Evolutionary conservation across 2,329 filamentous ascomycete species (phyloP).

Genomic region (Malbranchea zuffiana): DNA sequence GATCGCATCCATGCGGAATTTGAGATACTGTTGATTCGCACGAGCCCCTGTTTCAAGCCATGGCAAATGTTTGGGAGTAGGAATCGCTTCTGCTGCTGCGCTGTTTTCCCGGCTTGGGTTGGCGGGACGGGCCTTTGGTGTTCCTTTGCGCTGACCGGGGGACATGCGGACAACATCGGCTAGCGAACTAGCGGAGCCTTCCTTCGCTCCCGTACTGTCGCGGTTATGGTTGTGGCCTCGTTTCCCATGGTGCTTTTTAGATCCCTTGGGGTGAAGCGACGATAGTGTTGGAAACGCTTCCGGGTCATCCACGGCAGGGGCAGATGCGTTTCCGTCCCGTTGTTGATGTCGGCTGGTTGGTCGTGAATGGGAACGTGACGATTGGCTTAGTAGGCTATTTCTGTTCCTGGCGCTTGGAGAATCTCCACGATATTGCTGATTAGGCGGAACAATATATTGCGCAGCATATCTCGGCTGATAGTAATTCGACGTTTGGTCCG

Average conservation of each 20-base stretch:
- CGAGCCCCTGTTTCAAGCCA: conserved; percentile 90
- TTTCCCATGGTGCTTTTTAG: conserved; percentile 81
- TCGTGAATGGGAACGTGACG: conserved; percentile 63
- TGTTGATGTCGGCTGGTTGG: conserved; percentile 72
- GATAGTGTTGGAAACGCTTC: conserved; percentile 90
- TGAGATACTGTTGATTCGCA: conserved; percentile 88
- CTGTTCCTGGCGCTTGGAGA: conserved; percentile 35
- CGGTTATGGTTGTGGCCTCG: conserved; percentile 68
- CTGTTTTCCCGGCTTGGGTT: conserved; percentile 64
- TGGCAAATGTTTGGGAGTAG: conserved; percentile 80
- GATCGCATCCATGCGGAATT: conserved; percentile 88
- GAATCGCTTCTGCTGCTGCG: conserved; percentile 69
- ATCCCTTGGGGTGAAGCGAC: conserved; percentile 58
- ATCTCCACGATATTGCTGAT: conserved; percentile 10
- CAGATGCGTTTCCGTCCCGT: conserved; percentile 51
- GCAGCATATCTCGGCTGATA: conserved; percentile 35
- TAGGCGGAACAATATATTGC: conserved; percentile 21
- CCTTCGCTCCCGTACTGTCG: conserved; percentile 47
- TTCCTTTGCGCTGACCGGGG: conserved; percentile 44
- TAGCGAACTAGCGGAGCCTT: conserved; percentile 63
- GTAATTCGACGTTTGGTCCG: conserved; percentile 48
- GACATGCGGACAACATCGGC: conserved; percentile 95
- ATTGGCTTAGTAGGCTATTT: conserved; percentile 41
- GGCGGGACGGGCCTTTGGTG: conserved; percentile 52
- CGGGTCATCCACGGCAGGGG: conserved; percentile 77